These are phyloP conservation scores for Microcyclospora tardicrescens DNA, from an alignment of 2,329 filamentous ascomycete species.

Conservation along the genomic window DNA sequence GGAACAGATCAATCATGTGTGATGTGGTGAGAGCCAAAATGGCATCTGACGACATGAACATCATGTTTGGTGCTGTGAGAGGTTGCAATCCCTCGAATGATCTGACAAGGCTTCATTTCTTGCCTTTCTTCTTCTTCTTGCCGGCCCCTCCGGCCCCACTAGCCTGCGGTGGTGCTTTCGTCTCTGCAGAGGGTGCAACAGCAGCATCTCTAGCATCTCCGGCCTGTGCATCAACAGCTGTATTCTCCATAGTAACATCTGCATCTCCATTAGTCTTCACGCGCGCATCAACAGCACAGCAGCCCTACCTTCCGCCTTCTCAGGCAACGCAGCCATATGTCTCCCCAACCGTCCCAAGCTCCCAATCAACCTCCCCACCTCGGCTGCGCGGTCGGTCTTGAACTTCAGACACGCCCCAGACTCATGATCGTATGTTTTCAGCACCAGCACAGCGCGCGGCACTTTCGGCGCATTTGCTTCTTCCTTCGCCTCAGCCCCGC, in stretches of 20 bases:
- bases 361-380: slow-evolving; percentile 71
- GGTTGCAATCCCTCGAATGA: no score
- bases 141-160: slow-evolving; percentile 23
- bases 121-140: slow-evolving; percentile 40
- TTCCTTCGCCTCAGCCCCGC: slow-evolving; percentile 17
- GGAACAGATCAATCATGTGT: no score
- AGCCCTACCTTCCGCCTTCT: slow-evolving; percentile 25
- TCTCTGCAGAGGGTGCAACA: slow-evolving; percentile 5
- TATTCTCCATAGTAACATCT: slow-evolving; percentile 23
- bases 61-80: no score
- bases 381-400: slow-evolving; percentile 76
- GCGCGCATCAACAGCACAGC: neutral
- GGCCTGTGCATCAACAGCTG: slow-evolving; percentile 7
- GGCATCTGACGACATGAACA: no score
- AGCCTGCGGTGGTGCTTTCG: slow-evolving; percentile 7
- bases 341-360: slow-evolving; percentile 64
- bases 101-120: slow-evolving; percentile 26
- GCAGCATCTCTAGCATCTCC: slow-evolving; percentile 8
- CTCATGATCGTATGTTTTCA: slow-evolving; percentile 81
- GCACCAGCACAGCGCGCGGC: slow-evolving; percentile 55
- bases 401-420: slow-evolving; percentile 82
- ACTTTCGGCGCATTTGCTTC: slow-evolving; percentile 29
- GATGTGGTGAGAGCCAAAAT: no score
- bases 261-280: neutral
- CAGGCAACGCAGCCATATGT: slow-evolving; percentile 40